Evolutionary conservation across 2,329 filamentous ascomycete species (phyloP).

Genomic region (Monilinia polystroma): DNA sequence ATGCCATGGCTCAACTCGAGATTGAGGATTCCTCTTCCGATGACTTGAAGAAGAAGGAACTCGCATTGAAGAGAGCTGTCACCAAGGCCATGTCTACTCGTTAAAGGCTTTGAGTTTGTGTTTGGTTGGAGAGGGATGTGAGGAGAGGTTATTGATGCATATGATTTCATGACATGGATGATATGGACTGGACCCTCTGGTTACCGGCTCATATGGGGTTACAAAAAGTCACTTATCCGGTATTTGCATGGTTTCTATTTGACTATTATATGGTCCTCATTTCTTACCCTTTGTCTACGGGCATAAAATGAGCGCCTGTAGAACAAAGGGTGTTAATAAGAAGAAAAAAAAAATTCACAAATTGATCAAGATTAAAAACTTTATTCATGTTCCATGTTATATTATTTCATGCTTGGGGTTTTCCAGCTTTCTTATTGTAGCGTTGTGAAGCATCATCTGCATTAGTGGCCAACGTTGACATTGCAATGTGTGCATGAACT

Average conservation of each 20-base stretch:
- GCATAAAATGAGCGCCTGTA: slow-evolving; percentile 41
- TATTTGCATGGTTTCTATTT: slow-evolving; percentile 36
- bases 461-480: not conserved
- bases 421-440: not conserved
- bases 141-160: slow-evolving; percentile 35
- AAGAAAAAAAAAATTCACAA: slow-evolving; percentile 27
- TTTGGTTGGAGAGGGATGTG: slow-evolving; percentile 28
- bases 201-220: slow-evolving; percentile 37
- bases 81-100: slow-evolving; percentile 95
- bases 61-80: slow-evolving; percentile 94
- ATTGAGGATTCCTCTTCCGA: slow-evolving; percentile 87
- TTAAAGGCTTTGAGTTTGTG: slow-evolving; percentile 50
- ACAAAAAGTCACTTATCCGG: slow-evolving; percentile 39
- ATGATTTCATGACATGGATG: slow-evolving; percentile 40
- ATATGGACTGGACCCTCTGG: slow-evolving; percentile 39
- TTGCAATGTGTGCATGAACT: not conserved
- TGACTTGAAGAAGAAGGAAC: slow-evolving; percentile 99
- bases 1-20: slow-evolving; percentile 97
- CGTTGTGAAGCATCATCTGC: too few relatives aligned
- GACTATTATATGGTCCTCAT: slow-evolving; percentile 34
- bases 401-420: not conserved
- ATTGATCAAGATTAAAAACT: slow-evolving; percentile 28
- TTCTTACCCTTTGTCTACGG: slow-evolving; percentile 36
- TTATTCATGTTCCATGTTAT: not conserved
- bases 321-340: slow-evolving; percentile 40